phyloP scores from a whole-genome alignment of 768 basidiomycete genomes.

The Paxillus ammoniavirescens region DNA sequence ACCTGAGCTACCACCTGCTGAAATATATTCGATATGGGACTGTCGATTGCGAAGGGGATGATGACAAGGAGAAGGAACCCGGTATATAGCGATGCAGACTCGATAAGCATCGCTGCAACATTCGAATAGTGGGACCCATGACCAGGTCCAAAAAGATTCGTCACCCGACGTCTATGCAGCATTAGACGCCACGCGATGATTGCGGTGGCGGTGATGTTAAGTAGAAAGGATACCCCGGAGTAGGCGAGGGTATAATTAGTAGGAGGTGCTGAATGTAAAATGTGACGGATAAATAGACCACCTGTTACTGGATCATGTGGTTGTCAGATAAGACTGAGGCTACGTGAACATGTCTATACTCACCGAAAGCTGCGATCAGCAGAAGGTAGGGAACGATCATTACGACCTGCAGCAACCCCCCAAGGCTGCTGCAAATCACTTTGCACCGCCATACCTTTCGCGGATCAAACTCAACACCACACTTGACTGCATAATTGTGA shows the following conservation, averaged over 20 bases:
- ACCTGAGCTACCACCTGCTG: constrained; percentile 14
- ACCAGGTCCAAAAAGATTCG: constrained; percentile 31
- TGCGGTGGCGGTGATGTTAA: constrained; percentile 30
- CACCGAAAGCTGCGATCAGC: constrained; percentile 42
- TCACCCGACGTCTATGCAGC: constrained; percentile 16
- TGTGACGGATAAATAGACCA: constrained; percentile 28
- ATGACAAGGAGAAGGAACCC: constrained; percentile 40
- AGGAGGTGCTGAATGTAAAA: background rate
- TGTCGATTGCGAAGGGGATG: constrained; percentile 37
- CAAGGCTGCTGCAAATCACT: constrained; percentile 43
- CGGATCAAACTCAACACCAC: background rate
- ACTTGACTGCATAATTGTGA: background rate
- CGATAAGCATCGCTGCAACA: constrained; percentile 38
- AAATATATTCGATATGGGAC: constrained; percentile 42
- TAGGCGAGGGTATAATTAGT: constrained; percentile 22
- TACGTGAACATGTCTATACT: constrained; percentile 4
- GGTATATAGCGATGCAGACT: constrained; percentile 46
- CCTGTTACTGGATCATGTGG: background rate
- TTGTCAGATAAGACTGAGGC: background rate
- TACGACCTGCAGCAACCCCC: constrained; percentile 28
- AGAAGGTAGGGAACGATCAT: constrained; percentile 36
- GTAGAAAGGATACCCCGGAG: constrained; percentile 19
- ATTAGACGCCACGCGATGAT: constrained; percentile 29
- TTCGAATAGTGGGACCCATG: constrained; percentile 38
- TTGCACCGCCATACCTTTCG: constrained; percentile 46